Evolutionary conservation across 2,329 filamentous ascomycete species (phyloP).

Genomic region (Zymoseptoria ardabiliae): DNA sequence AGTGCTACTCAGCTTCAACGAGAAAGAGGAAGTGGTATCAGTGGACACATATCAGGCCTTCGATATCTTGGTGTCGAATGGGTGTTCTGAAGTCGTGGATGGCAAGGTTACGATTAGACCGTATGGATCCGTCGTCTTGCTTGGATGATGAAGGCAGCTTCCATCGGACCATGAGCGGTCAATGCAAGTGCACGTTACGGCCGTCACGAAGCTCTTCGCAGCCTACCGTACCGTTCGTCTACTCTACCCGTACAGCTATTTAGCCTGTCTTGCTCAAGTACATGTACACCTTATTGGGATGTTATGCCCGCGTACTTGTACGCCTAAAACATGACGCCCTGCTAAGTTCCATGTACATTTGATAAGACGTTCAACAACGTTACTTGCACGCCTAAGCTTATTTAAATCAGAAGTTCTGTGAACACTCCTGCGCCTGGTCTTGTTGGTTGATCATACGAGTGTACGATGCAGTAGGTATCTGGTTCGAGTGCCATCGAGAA

Average conservation of each 20-base stretch:
- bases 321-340: background rate
- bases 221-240: background rate
- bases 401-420: too few relatives aligned
- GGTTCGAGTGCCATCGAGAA: background rate
- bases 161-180: background rate
- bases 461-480: background rate
- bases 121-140: slow-evolving; percentile 13
- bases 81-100: slow-evolving; percentile 6
- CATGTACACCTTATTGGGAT: background rate
- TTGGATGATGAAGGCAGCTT: slow-evolving; percentile 23
- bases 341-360: background rate
- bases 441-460: too few relatives aligned
- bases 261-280: background rate
- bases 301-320: too few relatives aligned
- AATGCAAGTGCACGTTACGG: background rate
- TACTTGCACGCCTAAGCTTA: too few relatives aligned
- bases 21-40: slow-evolving; percentile 23
- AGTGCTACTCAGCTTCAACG: slow-evolving; percentile 35
- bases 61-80: slow-evolving; percentile 14
- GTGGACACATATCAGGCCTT: slow-evolving; percentile 6
- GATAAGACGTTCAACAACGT: too few relatives aligned
- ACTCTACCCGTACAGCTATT: background rate
- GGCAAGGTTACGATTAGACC: slow-evolving; percentile 8
- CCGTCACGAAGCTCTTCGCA: background rate
- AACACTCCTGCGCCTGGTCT: too few relatives aligned